Conservation (phyloP, 805 yeast genomes). For the Candida parachauliodes region DNA sequence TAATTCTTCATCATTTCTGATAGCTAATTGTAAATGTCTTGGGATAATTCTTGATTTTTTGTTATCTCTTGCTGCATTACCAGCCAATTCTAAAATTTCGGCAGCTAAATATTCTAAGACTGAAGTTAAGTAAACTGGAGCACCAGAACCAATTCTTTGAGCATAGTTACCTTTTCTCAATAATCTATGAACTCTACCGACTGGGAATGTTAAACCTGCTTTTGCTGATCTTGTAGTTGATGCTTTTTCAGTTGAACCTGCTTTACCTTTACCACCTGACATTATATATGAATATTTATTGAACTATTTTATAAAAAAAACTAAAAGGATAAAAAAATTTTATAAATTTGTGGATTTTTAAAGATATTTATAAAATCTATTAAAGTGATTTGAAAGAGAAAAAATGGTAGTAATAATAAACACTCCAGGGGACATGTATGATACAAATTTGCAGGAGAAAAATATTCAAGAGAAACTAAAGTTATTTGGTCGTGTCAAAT, state of each 20-base stretch:
- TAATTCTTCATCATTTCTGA: constrained; percentile 98
- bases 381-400: no score
- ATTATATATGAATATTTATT: constrained; percentile 29
- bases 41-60: constrained; percentile 98
- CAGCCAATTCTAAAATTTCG: constrained; percentile 96
- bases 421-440: no score
- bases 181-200: constrained; percentile 97
- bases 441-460: no score
- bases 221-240: constrained; percentile 97
- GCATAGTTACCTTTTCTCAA: constrained; percentile 97
- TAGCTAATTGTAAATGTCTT: constrained; percentile 97
- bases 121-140: constrained; percentile 96
- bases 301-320: not conserved
- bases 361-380: not conserved
- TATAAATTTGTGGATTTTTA: not conserved
- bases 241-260: constrained; percentile 91
- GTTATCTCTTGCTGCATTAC: constrained; percentile 99
- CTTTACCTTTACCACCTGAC: constrained; percentile 90
- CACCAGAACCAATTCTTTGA: constrained; percentile 98
- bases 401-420: no score
- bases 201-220: constrained; percentile 99
- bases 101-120: constrained; percentile 97
- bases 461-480: no score
- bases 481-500: no score
- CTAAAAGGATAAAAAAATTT: not conserved